These are phyloP conservation scores for Aspergillus texensis DNA, from an alignment of 2,329 filamentous ascomycete species.

Conservation along the genomic window DNA sequence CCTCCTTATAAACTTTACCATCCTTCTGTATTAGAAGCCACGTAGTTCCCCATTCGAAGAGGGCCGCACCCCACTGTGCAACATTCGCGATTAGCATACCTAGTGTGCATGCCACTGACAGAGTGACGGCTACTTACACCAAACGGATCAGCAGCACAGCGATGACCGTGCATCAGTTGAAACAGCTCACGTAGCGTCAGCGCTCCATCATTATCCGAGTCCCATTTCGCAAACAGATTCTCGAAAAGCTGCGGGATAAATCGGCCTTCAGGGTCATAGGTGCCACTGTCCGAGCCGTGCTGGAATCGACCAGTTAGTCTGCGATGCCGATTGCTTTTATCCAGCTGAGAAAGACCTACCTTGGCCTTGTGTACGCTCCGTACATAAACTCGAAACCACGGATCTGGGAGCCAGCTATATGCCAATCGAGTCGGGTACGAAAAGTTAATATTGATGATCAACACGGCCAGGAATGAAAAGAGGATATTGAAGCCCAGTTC, in stretches of 20 bases:
- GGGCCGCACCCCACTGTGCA: slow-evolving; percentile 41
- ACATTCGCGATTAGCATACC: not conserved
- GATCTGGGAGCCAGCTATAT: slow-evolving; percentile 9
- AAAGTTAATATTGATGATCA: slow-evolving; percentile 47
- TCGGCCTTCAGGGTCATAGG: slow-evolving; percentile 50
- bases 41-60: slow-evolving; percentile 47
- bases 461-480: slow-evolving; percentile 42
- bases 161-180: not conserved
- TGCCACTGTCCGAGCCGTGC: slow-evolving; percentile 34
- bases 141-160: not conserved
- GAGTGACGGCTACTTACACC: not conserved
- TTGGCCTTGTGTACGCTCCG: not conserved
- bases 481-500: slow-evolving; percentile 45
- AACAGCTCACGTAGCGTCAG: not conserved
- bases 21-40: slow-evolving; percentile 35
- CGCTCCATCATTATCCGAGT: slow-evolving; percentile 22
- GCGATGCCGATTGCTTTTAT: too few species aligned
- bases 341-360: not conserved
- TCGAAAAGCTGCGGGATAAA: slow-evolving; percentile 52
- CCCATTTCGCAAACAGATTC: slow-evolving; percentile 53
- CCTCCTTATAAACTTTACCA: slow-evolving; percentile 32
- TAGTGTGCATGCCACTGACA: not conserved
- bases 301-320: not conserved
- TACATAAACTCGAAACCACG: not conserved
- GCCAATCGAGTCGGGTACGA: slow-evolving; percentile 49